Base-by-base conservation (phyloP, 2,329 filamentous ascomycete genomes). In the Aspergillus luchuensis region DNA sequence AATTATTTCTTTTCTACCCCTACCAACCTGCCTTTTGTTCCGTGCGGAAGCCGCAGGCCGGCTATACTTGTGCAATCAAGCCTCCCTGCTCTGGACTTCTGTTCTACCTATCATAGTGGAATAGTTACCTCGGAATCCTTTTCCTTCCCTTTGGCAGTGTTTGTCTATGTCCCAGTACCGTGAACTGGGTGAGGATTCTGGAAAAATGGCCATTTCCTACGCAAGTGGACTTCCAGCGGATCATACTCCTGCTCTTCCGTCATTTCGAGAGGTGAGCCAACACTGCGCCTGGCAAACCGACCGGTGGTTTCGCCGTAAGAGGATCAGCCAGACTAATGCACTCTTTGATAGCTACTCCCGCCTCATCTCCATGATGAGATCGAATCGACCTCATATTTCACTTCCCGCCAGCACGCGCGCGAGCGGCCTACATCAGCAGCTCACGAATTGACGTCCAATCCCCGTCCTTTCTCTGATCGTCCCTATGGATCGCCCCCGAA, bases 301-400 rank as follows among this genome's bases (percentile, higher is more conserved):
- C 56, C 11, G 39, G 36, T 21, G 49, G 48, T 45, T 15, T 45
- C 30, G 25, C 13, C n/a, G n/a, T 13, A 53, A 43, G 25, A 23
- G 15, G 10, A 13, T 5, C 11, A 49, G 11, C 39, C 21, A 61
- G 17, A 57, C 63, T 69, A 56, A 68, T 47, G 19, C 15, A 2
- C 41, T 5, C 13, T 15, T 17, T 30, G 8, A 45, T 51, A 78
- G 76, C 68, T 78, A 11, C 74, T 78, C 13, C 76, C 76, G 25
- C 69, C 75, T 59, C 74, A 78, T 62, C 70, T 78, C 8, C 76
- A 78, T 60, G 75, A 77, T 62, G 76, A 77, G 61, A 78, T 78
- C 61, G 76, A 78, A 36, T 76, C 76, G 21, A 72, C 71, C 11
- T 67, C 75, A 62, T 76, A 73, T 62, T 70, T 69, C 57, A 67